Percentiles rank a stretch among this genome's conserved stretches.
Conservation (phyloP, 306 rosid species). For the Cucumis hystrix region DNA sequence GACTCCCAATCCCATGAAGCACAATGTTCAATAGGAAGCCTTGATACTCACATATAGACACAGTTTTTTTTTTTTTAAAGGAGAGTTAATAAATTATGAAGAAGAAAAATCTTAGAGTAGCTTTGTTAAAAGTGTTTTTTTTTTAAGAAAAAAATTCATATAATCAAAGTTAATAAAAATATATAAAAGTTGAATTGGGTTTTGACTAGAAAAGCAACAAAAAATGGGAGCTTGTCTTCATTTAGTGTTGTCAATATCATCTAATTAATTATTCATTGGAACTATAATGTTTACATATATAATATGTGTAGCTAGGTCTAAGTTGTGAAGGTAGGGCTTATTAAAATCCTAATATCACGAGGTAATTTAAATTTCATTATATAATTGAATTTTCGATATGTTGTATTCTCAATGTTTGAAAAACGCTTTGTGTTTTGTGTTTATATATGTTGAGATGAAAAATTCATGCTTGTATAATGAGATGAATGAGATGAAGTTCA, state of each 20-base stretch:
- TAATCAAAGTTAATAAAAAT: too few species aligned
- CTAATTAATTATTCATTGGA: not conserved
- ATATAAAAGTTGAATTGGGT: not conserved
- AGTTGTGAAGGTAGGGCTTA: not conserved
- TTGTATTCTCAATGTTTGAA: too few species aligned
- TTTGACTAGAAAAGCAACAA: not conserved
- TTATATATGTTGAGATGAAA: too few species aligned
- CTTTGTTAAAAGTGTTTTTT: not conserved
- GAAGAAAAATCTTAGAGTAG: not conserved
- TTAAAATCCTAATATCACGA: not conserved
- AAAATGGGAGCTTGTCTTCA: not conserved
- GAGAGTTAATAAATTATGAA: too few species aligned
- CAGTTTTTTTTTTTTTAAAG: too few species aligned
- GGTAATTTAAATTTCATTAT: not conserved
- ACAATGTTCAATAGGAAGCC: not conserved
- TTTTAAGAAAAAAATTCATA: too few species aligned
- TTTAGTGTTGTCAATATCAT: not conserved
- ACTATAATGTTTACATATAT: not conserved
- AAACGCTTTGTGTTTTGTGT: too few species aligned
- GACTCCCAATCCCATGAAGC: not conserved
- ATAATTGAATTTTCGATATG: too few species aligned
- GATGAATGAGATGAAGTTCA: too few species aligned
- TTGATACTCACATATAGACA: not conserved
- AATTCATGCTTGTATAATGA: too few species aligned
- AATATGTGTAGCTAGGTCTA: not conserved